These are phyloP conservation scores for Sindora glabra DNA, from an alignment of 306 rosid species.

Conservation along the genomic window DNA sequence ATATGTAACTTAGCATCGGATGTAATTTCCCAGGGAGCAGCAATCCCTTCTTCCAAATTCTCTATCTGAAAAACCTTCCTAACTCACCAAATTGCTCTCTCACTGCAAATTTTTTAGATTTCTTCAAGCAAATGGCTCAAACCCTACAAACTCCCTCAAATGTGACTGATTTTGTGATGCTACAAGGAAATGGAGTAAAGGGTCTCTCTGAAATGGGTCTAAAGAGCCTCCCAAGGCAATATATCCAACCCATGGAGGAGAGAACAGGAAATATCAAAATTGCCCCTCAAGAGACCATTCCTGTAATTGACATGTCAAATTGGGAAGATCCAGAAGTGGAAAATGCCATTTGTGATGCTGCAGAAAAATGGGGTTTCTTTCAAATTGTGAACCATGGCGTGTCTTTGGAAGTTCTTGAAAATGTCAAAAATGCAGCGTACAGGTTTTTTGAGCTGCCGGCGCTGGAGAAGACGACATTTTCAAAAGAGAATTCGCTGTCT, in stretches of 20 bases:
- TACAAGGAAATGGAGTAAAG: slow-evolving; percentile 47
- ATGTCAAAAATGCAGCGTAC: slow-evolving; percentile 40
- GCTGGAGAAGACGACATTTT: slow-evolving; percentile 36
- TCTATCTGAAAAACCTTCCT: background rate
- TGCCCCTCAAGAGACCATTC: slow-evolving; percentile 24
- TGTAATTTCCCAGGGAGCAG: background rate
- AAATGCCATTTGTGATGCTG: slow-evolving; percentile 43
- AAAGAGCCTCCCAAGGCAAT: slow-evolving; percentile 36
- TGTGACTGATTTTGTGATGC: slow-evolving; percentile 32
- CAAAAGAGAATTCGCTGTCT: slow-evolving; percentile 27
- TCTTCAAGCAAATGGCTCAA: background rate
- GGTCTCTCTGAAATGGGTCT: slow-evolving; percentile 49
- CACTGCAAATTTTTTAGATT: background rate
- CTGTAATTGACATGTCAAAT: slow-evolving; percentile 45
- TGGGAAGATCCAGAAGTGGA: slow-evolving; percentile 25
- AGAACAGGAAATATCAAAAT: slow-evolving; percentile 7
- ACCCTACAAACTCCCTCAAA: background rate
- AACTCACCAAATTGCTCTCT: no score
- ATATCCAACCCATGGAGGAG: slow-evolving; percentile 48
- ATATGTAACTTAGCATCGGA: background rate
- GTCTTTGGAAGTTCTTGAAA: slow-evolving; percentile 30
- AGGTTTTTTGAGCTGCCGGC: slow-evolving; percentile 35
- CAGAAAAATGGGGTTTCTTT: slow-evolving; percentile 61
- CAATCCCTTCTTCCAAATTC: background rate
- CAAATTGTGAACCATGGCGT: slow-evolving; percentile 56